These are phyloP conservation scores for Artomyces pyxidatus DNA, from an alignment of 768 basidiomycete species.

Conservation along the genomic window DNA sequence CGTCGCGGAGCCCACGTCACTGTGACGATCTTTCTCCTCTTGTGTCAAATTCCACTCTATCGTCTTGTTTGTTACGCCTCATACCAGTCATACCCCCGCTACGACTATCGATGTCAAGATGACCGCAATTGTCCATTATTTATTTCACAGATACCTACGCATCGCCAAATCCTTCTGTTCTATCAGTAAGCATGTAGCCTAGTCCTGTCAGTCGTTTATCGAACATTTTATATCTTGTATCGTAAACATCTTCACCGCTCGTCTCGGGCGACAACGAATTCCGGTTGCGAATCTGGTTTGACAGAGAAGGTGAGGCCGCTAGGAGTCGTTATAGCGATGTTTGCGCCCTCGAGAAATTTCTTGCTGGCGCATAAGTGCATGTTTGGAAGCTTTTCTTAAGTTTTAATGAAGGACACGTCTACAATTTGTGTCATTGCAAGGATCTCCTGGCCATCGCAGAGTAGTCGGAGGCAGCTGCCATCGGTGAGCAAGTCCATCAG, in stretches of 20 bases:
- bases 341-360: too few relatives aligned
- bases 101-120: not conserved
- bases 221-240: not conserved
- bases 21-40: slow-evolving; percentile 18
- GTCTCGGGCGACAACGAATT: too few relatives aligned
- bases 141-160: not conserved
- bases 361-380: too few relatives aligned
- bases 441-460: too few relatives aligned
- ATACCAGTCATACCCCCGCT: not conserved
- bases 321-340: too few relatives aligned
- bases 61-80: not conserved
- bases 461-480: too few relatives aligned
- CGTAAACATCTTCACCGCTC: not conserved
- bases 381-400: too few relatives aligned
- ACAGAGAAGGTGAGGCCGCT: too few relatives aligned
- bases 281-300: too few relatives aligned
- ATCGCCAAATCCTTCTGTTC: not conserved
- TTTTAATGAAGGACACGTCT: too few relatives aligned
- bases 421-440: too few relatives aligned
- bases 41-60: not conserved
- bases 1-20: slow-evolving; percentile 43
- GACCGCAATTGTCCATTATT: not conserved
- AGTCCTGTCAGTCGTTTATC: not conserved
- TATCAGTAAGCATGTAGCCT: not conserved
- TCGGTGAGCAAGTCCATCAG: too few relatives aligned